Evolutionary conservation across 345 rosid genomes (phyloP).

Genomic region (Gossypium mustelinum): DNA sequence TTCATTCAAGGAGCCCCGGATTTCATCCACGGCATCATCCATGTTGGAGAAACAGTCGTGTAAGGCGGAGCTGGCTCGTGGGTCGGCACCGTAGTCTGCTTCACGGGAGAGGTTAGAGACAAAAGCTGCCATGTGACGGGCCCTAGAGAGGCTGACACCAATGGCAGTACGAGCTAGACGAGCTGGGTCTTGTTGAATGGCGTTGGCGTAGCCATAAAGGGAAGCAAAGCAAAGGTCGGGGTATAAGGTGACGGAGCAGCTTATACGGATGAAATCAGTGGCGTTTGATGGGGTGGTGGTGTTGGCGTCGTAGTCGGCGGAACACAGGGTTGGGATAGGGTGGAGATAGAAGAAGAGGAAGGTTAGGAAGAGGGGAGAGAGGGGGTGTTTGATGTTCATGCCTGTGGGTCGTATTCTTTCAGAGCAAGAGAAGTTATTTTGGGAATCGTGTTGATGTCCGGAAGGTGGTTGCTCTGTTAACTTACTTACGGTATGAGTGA

Average conservation of each 20-base stretch:
- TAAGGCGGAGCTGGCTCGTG: slow-evolving; percentile 53
- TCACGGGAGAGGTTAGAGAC: slow-evolving; percentile 60
- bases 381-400: slow-evolving; percentile 21
- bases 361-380: slow-evolving; percentile 24
- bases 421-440: background rate
- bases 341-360: slow-evolving; percentile 23
- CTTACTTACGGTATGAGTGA: background rate
- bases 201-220: slow-evolving; percentile 52
- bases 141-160: slow-evolving; percentile 50
- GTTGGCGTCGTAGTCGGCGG: slow-evolving; percentile 14
- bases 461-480: background rate
- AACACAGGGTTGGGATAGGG: slow-evolving; percentile 24
- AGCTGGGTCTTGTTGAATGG: slow-evolving; percentile 47
- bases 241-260: slow-evolving; percentile 75
- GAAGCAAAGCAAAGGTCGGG: slow-evolving; percentile 72
- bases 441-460: background rate
- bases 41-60: slow-evolving; percentile 84
- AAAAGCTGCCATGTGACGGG: slow-evolving; percentile 41
- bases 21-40: slow-evolving; percentile 82
- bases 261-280: slow-evolving; percentile 64
- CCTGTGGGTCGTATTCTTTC: background rate
- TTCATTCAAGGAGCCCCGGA: slow-evolving; percentile 66
- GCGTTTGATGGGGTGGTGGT: slow-evolving; percentile 21
- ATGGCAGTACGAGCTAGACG: slow-evolving; percentile 64
- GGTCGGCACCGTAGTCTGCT: slow-evolving; percentile 50